Evolutionary conservation across 177 flowering plant species (phyloP).

Genomic region (Vitis hybrid): DNA sequence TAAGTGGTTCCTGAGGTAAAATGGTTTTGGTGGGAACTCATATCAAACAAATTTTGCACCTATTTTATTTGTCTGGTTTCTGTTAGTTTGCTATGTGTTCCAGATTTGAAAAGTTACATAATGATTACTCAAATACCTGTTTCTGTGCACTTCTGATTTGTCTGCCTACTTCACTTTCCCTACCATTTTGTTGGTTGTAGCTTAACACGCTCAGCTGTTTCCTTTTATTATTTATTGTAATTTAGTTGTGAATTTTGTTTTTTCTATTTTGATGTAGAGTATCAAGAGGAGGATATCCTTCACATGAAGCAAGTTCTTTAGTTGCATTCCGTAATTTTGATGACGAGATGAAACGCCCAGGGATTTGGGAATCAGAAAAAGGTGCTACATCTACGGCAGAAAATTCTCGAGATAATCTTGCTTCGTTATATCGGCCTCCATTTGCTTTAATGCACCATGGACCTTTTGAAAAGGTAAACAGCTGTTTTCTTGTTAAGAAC

Average conservation of each 20-base stretch:
- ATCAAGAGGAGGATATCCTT: constrained; percentile 44
- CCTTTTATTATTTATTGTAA: background rate
- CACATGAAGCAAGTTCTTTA: constrained; percentile 52
- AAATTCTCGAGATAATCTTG: constrained; percentile 78
- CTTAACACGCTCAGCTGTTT: too few species aligned
- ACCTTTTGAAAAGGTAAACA: constrained; percentile 78
- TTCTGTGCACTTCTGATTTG: too few species aligned
- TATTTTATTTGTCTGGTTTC: too few species aligned
- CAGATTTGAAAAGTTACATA: too few species aligned
- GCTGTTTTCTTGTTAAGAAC: background rate
- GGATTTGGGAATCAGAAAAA: constrained; percentile 79
- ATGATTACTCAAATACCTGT: too few species aligned
- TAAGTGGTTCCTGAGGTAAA: too few species aligned
- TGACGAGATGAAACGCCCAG: constrained; percentile 77
- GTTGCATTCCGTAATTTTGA: constrained; percentile 86
- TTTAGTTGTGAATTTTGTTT: background rate
- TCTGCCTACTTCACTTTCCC: too few species aligned
- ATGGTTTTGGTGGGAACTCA: too few species aligned
- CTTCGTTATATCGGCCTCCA: constrained; percentile 89
- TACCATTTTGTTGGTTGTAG: too few species aligned
- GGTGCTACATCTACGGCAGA: constrained; percentile 54
- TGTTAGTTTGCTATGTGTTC: too few species aligned
- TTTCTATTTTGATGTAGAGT: constrained; percentile 24
- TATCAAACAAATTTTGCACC: too few species aligned
- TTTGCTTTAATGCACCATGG: constrained; percentile 86